Conservation (phyloP, 2,329 filamentous ascomycete genomes). For the Dothideomycetidae sp. region DNA sequence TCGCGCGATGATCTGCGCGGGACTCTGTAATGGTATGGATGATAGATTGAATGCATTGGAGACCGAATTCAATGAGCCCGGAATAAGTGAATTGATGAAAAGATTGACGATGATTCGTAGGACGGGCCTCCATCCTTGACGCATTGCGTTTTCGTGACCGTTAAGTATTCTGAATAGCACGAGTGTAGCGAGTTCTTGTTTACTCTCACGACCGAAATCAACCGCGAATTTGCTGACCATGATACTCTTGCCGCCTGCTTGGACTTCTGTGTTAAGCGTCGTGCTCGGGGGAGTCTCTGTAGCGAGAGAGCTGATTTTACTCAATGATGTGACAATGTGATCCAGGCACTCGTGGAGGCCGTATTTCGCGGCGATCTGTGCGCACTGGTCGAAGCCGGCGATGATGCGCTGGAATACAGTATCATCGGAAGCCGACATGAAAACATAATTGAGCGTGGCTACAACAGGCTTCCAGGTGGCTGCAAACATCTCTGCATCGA, state of each 20-base stretch:
- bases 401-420: conserved; percentile 88
- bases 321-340: conserved; percentile 79
- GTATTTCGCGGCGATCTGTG: conserved; percentile 78
- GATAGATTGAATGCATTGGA: conserved; percentile 56
- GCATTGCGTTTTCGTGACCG: conserved; percentile 65
- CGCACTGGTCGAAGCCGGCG: conserved; percentile 90
- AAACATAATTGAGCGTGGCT: conserved; percentile 90
- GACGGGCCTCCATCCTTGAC: conserved; percentile 64
- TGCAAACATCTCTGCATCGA: conserved; percentile 94
- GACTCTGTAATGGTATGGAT: conserved; percentile 75
- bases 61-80: conserved; percentile 56
- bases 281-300: conserved; percentile 67
- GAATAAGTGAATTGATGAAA: conserved; percentile 87
- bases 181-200: conserved; percentile 82
- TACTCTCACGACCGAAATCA: conserved; percentile 84
- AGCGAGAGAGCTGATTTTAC: conserved; percentile 78
- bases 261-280: conserved; percentile 83
- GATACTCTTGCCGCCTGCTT: conserved; percentile 78
- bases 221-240: conserved; percentile 99
- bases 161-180: conserved; percentile 89
- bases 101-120: conserved; percentile 88
- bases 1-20: conserved; percentile 84
- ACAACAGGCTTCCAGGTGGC: conserved; percentile 92
- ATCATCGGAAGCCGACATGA: conserved; percentile 97
- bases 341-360: conserved; percentile 75